Evolutionary conservation across 192 early-diverging fungal species (phyloP).

Genomic region (Mortierella hygrophila): DNA sequence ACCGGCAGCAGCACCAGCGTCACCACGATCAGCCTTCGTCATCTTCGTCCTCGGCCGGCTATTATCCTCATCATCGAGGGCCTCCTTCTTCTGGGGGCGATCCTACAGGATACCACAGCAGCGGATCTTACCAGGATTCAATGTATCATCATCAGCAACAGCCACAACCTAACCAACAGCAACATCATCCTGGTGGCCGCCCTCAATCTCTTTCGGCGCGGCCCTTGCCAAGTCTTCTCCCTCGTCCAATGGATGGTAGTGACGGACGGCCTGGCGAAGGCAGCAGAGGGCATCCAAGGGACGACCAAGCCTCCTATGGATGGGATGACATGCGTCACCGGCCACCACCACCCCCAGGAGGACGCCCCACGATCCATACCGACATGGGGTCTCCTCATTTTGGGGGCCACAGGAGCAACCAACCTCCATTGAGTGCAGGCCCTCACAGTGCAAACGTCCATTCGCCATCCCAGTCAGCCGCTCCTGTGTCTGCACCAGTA

Average conservation of each 20-base stretch:
- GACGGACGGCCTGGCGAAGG: background rate
- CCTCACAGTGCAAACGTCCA: background rate
- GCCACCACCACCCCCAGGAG: background rate
- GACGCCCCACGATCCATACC: background rate
- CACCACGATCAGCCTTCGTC: background rate
- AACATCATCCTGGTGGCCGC: background rate
- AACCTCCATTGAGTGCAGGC: background rate
- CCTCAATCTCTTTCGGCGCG: background rate
- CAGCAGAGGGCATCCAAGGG: constrained; percentile 2
- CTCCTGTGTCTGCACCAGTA: background rate
- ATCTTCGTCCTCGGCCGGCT: background rate
- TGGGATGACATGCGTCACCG: constrained; percentile 4
- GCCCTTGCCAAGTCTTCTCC: constrained; percentile 20
- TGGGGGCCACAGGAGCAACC: background rate
- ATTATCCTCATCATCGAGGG: background rate
- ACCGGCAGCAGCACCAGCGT: background rate
- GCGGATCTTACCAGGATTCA: background rate
- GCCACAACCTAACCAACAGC: background rate
- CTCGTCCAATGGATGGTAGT: constrained; percentile 8
- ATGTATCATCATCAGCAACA: constrained; percentile 19
- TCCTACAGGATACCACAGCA: background rate
- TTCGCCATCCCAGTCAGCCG: background rate
- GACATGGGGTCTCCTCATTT: background rate
- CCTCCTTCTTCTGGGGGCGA: background rate
- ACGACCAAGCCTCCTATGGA: background rate